Conservation (phyloP, 73 alveolate species). For the Symbiodinium natans region DNA sequence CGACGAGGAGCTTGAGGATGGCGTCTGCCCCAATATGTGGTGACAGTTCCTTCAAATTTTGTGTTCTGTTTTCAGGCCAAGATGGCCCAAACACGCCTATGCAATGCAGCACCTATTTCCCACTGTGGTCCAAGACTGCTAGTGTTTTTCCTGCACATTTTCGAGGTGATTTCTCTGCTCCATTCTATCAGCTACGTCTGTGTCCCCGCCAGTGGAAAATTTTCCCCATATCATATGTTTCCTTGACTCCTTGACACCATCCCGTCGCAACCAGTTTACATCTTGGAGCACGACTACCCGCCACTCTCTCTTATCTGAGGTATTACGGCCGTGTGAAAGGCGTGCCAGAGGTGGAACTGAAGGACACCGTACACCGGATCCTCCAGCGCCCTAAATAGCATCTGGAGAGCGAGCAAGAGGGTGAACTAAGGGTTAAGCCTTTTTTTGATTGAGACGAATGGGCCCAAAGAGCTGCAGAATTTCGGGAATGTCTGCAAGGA, state of each 20-base stretch:
- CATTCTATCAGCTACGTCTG: not conserved
- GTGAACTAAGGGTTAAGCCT: too few relatives aligned
- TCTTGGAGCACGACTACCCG: not conserved
- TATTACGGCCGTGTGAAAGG: slow-evolving; percentile 77
- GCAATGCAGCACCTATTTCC: not conserved
- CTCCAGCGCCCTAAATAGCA: not conserved
- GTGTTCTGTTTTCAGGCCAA: too few relatives aligned
- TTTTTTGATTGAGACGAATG: too few relatives aligned
- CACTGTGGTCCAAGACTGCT: not conserved
- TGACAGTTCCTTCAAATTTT: too few relatives aligned
- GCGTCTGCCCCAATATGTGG: too few relatives aligned
- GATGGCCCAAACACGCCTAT: too few relatives aligned
- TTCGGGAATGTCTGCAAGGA: not conserved
- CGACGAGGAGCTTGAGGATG: too few relatives aligned
- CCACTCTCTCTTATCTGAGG: not conserved
- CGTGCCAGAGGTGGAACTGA: slow-evolving; percentile 16
- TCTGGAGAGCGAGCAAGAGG: too few relatives aligned
- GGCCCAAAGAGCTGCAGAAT: too few relatives aligned
- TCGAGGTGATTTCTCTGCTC: not conserved
- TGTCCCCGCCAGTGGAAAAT: not conserved
- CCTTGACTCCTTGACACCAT: too few relatives aligned
- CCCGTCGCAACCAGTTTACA: not conserved
- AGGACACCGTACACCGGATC: not conserved
- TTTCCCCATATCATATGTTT: too few relatives aligned
- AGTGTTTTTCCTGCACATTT: not conserved